Conservation (phyloP, 2,329 filamentous ascomycete species). For the Alternaria ethzedia region DNA sequence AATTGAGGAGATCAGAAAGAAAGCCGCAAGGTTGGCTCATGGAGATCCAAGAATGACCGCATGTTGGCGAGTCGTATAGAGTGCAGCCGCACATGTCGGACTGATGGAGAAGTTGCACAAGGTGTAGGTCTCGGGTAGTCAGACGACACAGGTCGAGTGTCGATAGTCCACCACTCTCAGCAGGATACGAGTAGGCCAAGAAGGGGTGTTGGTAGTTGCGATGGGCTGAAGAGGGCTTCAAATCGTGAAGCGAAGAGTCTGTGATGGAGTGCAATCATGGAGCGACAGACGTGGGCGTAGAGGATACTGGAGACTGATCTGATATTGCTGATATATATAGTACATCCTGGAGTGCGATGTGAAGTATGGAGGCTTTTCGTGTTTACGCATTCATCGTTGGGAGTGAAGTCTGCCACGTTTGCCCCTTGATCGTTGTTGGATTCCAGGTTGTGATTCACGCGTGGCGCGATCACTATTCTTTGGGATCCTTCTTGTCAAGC, state of each 20-base stretch:
- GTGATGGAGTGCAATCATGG: neutral
- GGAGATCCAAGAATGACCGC: constrained; percentile 57
- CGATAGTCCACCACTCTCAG: neutral
- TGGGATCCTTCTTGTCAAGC: constrained; percentile 43
- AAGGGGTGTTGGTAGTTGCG: neutral
- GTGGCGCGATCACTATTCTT: constrained; percentile 29
- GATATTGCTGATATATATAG: constrained; percentile 29
- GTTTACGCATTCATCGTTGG: constrained; percentile 8
- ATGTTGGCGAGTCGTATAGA: constrained; percentile 54
- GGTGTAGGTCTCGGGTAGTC: neutral
- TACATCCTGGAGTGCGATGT: constrained; percentile 12
- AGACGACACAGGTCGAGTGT: neutral
- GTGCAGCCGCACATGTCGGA: constrained; percentile 56
- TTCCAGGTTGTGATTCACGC: constrained; percentile 9
- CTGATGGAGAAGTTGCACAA: neutral
- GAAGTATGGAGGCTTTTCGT: constrained; percentile 12
- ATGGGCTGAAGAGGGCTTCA: neutral
- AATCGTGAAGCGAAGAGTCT: neutral
- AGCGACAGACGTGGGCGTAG: neutral
- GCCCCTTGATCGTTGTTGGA: constrained; percentile 8
- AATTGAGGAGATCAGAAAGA: constrained; percentile 50
- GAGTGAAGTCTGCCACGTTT: constrained; percentile 23
- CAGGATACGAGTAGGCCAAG: neutral
- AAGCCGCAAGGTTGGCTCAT: constrained; percentile 54
- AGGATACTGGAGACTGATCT: constrained; percentile 8